These are phyloP conservation scores for Termitomyces titanicus DNA, from an alignment of 768 basidiomycete species.

Conservation along the genomic window DNA sequence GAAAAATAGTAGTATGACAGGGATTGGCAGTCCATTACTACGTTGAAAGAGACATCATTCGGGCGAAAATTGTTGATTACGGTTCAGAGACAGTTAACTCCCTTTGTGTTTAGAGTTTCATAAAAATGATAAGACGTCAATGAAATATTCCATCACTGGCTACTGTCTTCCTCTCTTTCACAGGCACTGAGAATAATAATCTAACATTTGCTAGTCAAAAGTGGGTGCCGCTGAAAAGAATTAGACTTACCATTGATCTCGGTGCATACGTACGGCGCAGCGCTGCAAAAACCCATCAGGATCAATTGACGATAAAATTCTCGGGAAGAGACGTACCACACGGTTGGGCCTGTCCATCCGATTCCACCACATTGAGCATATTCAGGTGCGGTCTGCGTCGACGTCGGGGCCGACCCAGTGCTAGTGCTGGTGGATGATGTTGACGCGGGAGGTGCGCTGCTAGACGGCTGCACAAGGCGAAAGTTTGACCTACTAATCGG, in stretches of 20 bases:
- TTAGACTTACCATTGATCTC: constrained; percentile 27
- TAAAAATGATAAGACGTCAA: not conserved
- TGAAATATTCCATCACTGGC: not conserved
- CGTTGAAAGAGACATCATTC: too few species aligned
- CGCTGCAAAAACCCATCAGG: constrained; percentile 15
- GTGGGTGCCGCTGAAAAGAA: not conserved
- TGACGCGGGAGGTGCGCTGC: not conserved
- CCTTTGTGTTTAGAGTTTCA: not conserved
- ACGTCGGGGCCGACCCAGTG: constrained; percentile 14
- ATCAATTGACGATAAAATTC: not conserved
- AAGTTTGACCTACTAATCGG: not conserved
- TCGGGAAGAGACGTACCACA: constrained; percentile 25
- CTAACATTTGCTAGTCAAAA: constrained; percentile 13
- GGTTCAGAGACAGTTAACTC: too few species aligned
- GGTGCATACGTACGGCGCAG: constrained; percentile 33
- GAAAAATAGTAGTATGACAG: too few species aligned
- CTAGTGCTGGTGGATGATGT: constrained; percentile 12
- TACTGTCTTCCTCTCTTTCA: not conserved
- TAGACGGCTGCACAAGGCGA: not conserved
- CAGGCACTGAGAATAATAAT: constrained; percentile 36
- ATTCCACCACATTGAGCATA: constrained; percentile 43
- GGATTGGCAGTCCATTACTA: too few species aligned
- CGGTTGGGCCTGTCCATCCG: constrained; percentile 34
- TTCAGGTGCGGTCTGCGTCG: constrained; percentile 29
- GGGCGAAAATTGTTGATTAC: too few species aligned